These are phyloP conservation scores for Rubia occidens DNA, from an alignment of 305 asterid genomes.

Conservation along the genomic window DNA sequence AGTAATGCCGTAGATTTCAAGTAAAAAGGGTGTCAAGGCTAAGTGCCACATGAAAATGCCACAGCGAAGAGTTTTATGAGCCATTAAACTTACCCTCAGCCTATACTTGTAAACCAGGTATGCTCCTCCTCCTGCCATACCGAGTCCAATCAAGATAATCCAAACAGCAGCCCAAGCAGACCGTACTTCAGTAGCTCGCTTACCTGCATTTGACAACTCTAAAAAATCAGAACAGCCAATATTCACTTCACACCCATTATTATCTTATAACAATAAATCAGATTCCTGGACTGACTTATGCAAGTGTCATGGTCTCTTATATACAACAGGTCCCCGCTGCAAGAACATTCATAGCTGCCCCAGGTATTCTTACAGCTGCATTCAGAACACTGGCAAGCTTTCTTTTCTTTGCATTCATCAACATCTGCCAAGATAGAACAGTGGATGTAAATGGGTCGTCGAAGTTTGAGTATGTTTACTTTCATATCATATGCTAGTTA, in stretches of 20 bases:
- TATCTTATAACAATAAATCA: neutral
- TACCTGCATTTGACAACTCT: slow-evolving; percentile 39
- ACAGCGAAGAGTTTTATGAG: neutral
- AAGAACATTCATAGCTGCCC: slow-evolving; percentile 91
- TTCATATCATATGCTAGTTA: neutral
- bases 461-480: neutral
- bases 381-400: slow-evolving; percentile 90
- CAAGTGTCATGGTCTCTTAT: slow-evolving; percentile 90
- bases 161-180: slow-evolving; percentile 73
- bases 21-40: neutral
- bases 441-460: neutral
- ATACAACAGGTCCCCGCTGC: slow-evolving; percentile 64
- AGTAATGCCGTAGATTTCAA: neutral
- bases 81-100: slow-evolving; percentile 52
- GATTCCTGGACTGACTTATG: slow-evolving; percentile 54
- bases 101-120: slow-evolving; percentile 73
- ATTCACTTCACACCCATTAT: neutral
- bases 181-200: slow-evolving; percentile 46
- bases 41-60: slow-evolving; percentile 3
- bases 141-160: slow-evolving; percentile 55
- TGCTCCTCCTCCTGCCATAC: slow-evolving; percentile 58
- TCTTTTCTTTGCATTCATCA: slow-evolving; percentile 83
- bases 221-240: slow-evolving; percentile 6
- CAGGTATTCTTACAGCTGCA: slow-evolving; percentile 80
- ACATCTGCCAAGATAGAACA: slow-evolving; percentile 36